A percentile compares a stretch with the other conserved stretches of the same genome.
These are phyloP conservation scores for Rasamsonia emersonii DNA, from an alignment of 2,329 filamentous ascomycete species.

Conservation along the genomic window DNA sequence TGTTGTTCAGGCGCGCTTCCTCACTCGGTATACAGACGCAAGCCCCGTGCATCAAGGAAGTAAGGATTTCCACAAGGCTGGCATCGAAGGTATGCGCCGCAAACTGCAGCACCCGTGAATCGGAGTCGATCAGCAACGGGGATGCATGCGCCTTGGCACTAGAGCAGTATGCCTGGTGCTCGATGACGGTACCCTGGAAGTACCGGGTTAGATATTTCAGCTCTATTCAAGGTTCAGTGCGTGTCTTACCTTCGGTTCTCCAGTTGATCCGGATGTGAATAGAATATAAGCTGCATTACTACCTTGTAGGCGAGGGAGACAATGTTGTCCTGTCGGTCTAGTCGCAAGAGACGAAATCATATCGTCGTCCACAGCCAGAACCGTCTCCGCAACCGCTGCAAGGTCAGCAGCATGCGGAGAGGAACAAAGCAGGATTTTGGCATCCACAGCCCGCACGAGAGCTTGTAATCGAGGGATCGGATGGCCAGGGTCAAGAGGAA, in stretches of 20 bases:
- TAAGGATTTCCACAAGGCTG: constrained; percentile 47
- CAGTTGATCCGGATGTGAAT: constrained; percentile 51
- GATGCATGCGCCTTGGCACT: constrained; percentile 45
- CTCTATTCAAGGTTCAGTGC: too few species aligned
- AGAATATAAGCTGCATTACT: constrained; percentile 45
- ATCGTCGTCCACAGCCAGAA: constrained; percentile 22
- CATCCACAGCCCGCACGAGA: constrained; percentile 24
- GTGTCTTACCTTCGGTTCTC: constrained; percentile 46
- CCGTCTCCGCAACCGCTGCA: constrained; percentile 12
- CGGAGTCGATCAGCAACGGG: constrained; percentile 39
- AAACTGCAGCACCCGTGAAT: constrained; percentile 19
- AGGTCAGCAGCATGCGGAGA: constrained; percentile 15
- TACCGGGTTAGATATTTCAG: too few species aligned
- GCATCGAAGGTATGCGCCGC: constrained; percentile 50
- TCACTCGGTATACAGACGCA: constrained; percentile 52
- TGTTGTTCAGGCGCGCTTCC: constrained; percentile 40
- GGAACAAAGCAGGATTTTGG: constrained; percentile 26
- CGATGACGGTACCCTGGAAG: constrained; percentile 55
- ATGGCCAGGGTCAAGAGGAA: constrained; percentile 28
- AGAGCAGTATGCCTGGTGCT: constrained; percentile 52
- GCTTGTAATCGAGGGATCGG: constrained; percentile 28
- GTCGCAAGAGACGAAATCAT: constrained; percentile 16
- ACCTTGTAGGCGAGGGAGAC: constrained; percentile 19
- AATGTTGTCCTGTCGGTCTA: constrained; percentile 8
- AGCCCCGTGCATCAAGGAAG: constrained; percentile 47